Base-by-base conservation (phyloP, 2,329 filamentous ascomycete species). In the Cercospora brassicicola region DNA sequence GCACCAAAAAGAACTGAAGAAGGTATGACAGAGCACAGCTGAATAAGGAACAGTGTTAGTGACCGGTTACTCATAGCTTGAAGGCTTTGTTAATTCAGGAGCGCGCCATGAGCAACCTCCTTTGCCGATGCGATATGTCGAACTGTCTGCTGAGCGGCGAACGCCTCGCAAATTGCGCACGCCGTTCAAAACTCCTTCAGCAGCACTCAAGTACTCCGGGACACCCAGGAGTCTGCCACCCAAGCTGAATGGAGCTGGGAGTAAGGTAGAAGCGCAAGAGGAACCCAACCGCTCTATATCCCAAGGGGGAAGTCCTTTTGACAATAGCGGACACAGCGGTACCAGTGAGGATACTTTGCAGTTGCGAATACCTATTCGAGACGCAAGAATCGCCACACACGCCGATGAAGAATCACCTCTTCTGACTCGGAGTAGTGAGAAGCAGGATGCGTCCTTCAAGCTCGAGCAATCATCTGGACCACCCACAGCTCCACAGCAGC, bases 151-250 rank as follows among this genome's bases (percentile, higher is more conserved):
- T 13, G 73, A 72, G 56, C 67, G 67, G 42, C 70, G 69, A 26
- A 75, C 72, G 9, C 74, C 74, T 6, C 64, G 73, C 8, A 75
- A 75, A 60, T 57, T 75, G 30, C 66, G 72, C 31, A 64, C 59
- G 13, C 28, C 67, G 3, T 55, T 30, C 28, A 65, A 62, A 20
- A 28, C 42, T 13, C 67, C 62, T 28, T 59, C 42, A 4, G 28
- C n/a, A 2, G 51, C 36, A 3, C 45, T 36, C 10, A 31, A 57
- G 6, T 26, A 28, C 30, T 53, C 36, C 5, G 20, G n/a, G 3
- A 59, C 65, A 3, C 53, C 69, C n/a, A 56, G 23, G 28, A 53
- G 20, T 31, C 20, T 59, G 3, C 30, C 64, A 10, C 13, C 55
- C 8, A 64, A 62, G 48, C 33, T 67, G 51, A 66, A 63, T 51